These are phyloP conservation scores for Phytopythium vexans DNA, from an alignment of 352 stramenopile species.

Conservation along the genomic window DNA sequence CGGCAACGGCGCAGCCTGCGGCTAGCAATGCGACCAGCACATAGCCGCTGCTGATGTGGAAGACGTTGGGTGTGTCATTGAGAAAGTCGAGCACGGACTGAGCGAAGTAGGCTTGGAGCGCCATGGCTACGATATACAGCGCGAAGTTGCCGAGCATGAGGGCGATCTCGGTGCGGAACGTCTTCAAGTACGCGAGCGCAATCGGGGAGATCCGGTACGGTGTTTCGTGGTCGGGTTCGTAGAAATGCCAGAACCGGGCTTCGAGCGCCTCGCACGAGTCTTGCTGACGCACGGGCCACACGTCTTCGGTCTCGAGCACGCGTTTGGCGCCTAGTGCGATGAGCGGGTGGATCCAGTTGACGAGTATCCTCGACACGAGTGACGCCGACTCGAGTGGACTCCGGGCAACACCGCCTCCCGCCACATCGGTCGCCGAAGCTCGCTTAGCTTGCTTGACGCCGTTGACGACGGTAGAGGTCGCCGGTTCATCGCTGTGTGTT, in stretches of 20 bases:
- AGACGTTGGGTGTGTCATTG: slow-evolving; percentile 21
- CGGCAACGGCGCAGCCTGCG: slow-evolving; percentile 11
- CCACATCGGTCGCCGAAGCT: no score
- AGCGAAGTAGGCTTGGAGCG: slow-evolving; percentile 23
- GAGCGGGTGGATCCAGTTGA: slow-evolving; percentile 31
- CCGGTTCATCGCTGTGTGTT: no score
- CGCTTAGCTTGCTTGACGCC: no score
- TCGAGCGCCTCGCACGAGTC: slow-evolving; percentile 23
- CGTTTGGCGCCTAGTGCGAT: slow-evolving; percentile 19
- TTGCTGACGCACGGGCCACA: slow-evolving; percentile 21
- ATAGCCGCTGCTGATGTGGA: slow-evolving; percentile 24
- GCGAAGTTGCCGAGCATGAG: slow-evolving; percentile 12
- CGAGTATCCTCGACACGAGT: slow-evolving; percentile 18
- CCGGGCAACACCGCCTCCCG: no score
- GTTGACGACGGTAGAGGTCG: no score
- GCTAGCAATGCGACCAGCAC: slow-evolving; percentile 23
- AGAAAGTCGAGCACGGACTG: slow-evolving; percentile 26
- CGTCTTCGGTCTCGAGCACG: slow-evolving; percentile 21
- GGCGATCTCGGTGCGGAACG: slow-evolving; percentile 13
- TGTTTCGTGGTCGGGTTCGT: slow-evolving; percentile 1
- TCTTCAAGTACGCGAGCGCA: slow-evolving; percentile 8
- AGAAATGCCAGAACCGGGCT: slow-evolving; percentile 15
- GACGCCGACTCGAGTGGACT: slow-evolving; percentile 37
- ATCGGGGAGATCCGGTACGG: slow-evolving; percentile 15
- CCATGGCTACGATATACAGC: slow-evolving; percentile 24